These are phyloP conservation scores for Aspergillus alliaceus DNA, from an alignment of 2,329 filamentous ascomycete species.

Conservation along the genomic window DNA sequence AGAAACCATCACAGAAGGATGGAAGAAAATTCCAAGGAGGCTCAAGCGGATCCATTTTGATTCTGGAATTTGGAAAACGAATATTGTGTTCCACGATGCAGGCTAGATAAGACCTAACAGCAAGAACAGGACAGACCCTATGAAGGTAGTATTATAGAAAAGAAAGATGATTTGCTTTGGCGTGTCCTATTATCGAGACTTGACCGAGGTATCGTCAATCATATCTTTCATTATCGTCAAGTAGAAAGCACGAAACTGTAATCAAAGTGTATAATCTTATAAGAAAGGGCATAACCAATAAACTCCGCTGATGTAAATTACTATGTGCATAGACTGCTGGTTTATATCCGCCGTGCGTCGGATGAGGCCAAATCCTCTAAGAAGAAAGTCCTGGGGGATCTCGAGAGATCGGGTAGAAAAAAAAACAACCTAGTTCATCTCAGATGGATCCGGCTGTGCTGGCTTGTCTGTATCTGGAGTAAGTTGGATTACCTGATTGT, in stretches of 20 bases:
- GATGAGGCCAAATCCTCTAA: background rate
- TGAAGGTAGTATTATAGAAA: background rate
- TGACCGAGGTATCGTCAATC: slow-evolving; percentile 16
- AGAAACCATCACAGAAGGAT: background rate
- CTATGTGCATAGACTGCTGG: background rate
- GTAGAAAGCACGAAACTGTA: background rate
- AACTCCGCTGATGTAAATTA: slow-evolving; percentile 2
- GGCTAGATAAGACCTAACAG: background rate
- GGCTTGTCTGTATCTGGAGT: slow-evolving; percentile 19
- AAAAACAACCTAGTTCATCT: slow-evolving; percentile 1
- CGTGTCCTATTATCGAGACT: background rate
- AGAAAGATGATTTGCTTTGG: background rate
- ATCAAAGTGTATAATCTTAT: background rate
- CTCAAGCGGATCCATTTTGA: background rate
- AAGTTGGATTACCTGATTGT: slow-evolving; percentile 13
- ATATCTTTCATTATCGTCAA: slow-evolving; percentile 20
- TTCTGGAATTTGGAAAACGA: background rate
- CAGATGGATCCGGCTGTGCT: background rate
- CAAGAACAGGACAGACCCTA: background rate
- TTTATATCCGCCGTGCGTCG: background rate
- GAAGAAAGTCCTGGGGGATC: background rate
- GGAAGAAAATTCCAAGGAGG: background rate
- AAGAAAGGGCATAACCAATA: background rate
- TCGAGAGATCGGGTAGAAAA: background rate
- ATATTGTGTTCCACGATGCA: background rate